These are phyloP conservation scores for Pseudogymnoascus sp. DNA, from an alignment of 2,329 filamentous ascomycete species.

Conservation along the genomic window DNA sequence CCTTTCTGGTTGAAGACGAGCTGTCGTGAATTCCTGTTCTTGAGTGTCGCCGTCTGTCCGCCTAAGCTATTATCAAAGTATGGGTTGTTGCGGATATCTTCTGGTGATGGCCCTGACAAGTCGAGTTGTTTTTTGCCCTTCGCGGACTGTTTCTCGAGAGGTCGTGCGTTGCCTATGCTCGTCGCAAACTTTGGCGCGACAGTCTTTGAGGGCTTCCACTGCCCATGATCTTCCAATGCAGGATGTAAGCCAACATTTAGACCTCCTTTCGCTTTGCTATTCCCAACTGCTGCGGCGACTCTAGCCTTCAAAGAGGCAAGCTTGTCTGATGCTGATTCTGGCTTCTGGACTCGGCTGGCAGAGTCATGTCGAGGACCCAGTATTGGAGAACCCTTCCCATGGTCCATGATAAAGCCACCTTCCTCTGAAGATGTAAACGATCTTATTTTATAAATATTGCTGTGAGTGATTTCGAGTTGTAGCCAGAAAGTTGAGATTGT, in stretches of 20 bases:
- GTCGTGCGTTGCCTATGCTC: constrained; percentile 32
- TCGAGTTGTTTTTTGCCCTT: constrained; percentile 43
- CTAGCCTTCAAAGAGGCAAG: constrained; percentile 72
- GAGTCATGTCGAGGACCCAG: constrained; percentile 49
- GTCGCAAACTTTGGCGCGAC: constrained; percentile 30
- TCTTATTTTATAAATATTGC: neutral
- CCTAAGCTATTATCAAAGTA: constrained; percentile 69
- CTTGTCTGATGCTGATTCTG: constrained; percentile 50
- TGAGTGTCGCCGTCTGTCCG: constrained; percentile 47
- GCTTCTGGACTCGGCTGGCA: constrained; percentile 45
- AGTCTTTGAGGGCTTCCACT: constrained; percentile 36
- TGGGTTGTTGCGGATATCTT: constrained; percentile 61
- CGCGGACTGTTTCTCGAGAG: constrained; percentile 26
- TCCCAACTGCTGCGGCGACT: constrained; percentile 63
- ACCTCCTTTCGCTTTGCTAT: constrained; percentile 37
- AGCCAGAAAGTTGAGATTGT: neutral
- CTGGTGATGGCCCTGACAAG: constrained; percentile 46
- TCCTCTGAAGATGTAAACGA: neutral
- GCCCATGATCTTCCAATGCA: constrained; percentile 52
- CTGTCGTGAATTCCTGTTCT: constrained; percentile 62
- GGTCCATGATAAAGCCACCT: constrained; percentile 39
- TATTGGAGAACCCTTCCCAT: constrained; percentile 39
- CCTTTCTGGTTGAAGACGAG: constrained; percentile 91
- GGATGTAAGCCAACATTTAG: constrained; percentile 44
- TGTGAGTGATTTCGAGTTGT: neutral